Base-by-base conservation (phyloP, 306 rosid genomes). In the Cucurbita pepo region DNA sequence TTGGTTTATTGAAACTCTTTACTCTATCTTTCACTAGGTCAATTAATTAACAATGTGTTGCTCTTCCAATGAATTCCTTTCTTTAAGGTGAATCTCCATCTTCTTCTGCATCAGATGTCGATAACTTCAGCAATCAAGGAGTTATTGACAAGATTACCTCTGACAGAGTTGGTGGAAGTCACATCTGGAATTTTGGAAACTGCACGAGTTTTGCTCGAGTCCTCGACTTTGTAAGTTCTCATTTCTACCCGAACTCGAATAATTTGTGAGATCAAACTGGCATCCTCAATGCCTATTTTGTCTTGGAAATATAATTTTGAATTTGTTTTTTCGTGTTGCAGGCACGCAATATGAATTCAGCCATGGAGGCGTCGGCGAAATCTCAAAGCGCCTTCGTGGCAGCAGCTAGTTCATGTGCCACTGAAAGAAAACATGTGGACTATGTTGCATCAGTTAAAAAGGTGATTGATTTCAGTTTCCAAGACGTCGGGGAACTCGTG, bases 391-490 rank as follows among this genome's bases (percentile, higher is more conserved):
- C 95, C 63, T 87, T 86, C 45, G 43, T 45, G 3, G 86, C 76
- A 69, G 89, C 88, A 69, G 89, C 88, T 57, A 75, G 74, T 75
- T 41, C 58, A 79, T 65, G 53, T 52, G 77, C 81, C 78, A 85
- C 73, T 50, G 92, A 80, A 57, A 82, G 92, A 82, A 78, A 76
- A 34, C 84, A 83, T 71, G 81, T 47, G 76, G 87, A 83, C 62
- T 80, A 79, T 71, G 65, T 83, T 80, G 69, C 81, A 74, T 85
- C 87, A 38, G 78, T 90, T 77, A 88, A 77, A 79, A 86, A 83
- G 58, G 96, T 84, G 65, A 63, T 85, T 62, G 88, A 90, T 79
- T 86, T 90, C 85, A 84, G 95, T 85, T 92, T 88, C 88, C 97
- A 90, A 79, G 92, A 92, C 72, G 75, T 92, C 25, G 87, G 86